These are phyloP conservation scores for Plasmodium sp. DNA, from an alignment of 169 alveolate genomes.

Conservation along the genomic window DNA sequence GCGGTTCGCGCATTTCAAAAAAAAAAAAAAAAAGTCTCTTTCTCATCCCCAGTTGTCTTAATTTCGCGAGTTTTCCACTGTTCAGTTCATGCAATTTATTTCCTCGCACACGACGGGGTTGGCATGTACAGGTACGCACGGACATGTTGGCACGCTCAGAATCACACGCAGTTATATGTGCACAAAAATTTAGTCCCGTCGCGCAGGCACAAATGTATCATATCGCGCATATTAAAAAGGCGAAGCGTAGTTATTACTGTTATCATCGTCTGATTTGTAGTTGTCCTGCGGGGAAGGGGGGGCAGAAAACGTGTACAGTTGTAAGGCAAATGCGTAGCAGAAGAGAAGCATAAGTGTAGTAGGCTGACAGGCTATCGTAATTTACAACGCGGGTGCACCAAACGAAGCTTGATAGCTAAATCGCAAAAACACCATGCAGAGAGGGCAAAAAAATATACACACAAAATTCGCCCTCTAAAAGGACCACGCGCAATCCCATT, in stretches of 20 bases:
- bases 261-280: conserved; percentile 69
- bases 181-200: neutral
- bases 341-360: neutral
- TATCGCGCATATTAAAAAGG: neutral
- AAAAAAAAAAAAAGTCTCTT: neutral
- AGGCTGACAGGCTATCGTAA: neutral
- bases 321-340: too few species aligned
- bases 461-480: neutral
- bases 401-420: neutral
- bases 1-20: neutral
- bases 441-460: neutral
- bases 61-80: neutral
- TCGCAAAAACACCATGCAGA: neutral
- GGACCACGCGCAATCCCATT: neutral
- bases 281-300: conserved; percentile 17
- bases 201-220: neutral
- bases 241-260: conserved; percentile 22
- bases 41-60: neutral
- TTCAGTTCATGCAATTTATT: neutral
- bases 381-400: neutral
- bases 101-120: neutral
- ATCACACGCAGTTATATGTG: neutral
- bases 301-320: neutral
- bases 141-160: neutral
- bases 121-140: neutral